phyloP scores from a whole-genome alignment of 108 stramenopile genomes.

The Cyclotella cryptica region DNA sequence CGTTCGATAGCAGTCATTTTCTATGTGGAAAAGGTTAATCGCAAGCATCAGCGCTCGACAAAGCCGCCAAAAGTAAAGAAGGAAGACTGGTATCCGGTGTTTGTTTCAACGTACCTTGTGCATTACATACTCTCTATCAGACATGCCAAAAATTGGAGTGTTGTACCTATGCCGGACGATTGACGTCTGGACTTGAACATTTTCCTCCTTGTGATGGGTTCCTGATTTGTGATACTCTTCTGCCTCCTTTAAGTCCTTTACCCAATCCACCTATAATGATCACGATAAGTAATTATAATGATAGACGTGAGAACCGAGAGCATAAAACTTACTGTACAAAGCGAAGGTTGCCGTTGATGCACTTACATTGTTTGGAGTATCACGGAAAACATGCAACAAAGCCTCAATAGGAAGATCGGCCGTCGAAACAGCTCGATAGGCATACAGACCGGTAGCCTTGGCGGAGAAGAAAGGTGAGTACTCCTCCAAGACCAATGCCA shows the following conservation, averaged over 20 bases:
- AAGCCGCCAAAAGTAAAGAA: no score
- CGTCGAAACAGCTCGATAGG: slow-evolving; percentile 35
- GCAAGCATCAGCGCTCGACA: neutral
- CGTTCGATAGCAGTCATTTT: slow-evolving; percentile 37
- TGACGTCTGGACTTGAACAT: slow-evolving; percentile 21
- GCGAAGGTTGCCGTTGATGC: neutral
- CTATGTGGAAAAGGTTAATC: neutral
- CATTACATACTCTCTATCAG: slow-evolving; percentile 28
- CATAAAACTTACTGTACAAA: neutral
- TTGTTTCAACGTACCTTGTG: slow-evolving; percentile 7
- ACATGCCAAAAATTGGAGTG: slow-evolving; percentile 19
- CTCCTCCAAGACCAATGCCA: slow-evolving; percentile 1
- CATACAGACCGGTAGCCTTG: slow-evolving; percentile 22
- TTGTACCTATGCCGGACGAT: slow-evolving; percentile 30
- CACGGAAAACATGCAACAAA: slow-evolving; percentile 36
- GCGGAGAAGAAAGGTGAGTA: neutral
- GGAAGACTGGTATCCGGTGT: no score
- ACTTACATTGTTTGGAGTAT: slow-evolving; percentile 34
- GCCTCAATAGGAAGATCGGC: slow-evolving; percentile 35
- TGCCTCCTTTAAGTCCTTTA: slow-evolving; percentile 37
- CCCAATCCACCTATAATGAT: slow-evolving; percentile 16
- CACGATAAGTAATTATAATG: neutral
- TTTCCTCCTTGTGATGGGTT: slow-evolving; percentile 22
- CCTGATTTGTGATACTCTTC: slow-evolving; percentile 43
- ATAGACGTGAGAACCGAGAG: slow-evolving; percentile 9